Evolutionary conservation across 768 basidiomycete genomes (phyloP).

Genomic region (Calocybe cyanea): DNA sequence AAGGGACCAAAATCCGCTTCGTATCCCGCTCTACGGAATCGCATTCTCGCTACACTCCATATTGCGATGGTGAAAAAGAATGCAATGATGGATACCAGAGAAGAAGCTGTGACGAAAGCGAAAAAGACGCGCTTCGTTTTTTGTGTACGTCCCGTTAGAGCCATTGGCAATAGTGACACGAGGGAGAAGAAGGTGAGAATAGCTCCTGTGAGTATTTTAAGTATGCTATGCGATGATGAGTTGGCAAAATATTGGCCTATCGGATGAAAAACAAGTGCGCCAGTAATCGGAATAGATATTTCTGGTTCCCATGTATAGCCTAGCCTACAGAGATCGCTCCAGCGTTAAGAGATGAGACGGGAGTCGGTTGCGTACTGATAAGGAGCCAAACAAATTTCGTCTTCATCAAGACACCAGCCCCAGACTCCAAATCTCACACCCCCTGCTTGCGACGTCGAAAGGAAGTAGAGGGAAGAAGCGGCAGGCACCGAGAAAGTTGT

Average conservation of each 20-base stretch:
- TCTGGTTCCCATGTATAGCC: slow-evolving; percentile 37
- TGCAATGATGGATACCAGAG: slow-evolving; percentile 25
- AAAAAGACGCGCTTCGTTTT: slow-evolving; percentile 25
- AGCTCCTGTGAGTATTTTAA: slow-evolving; percentile 19
- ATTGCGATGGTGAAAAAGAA: slow-evolving; percentile 37
- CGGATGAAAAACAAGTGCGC: slow-evolving; percentile 32
- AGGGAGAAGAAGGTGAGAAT: slow-evolving; percentile 27
- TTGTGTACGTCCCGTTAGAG: slow-evolving; percentile 13
- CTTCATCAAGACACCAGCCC: slow-evolving; percentile 38
- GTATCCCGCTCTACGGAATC: slow-evolving; percentile 30
- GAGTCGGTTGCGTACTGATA: slow-evolving; percentile 21
- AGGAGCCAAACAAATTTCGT: slow-evolving; percentile 24
- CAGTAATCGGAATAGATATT: slow-evolving; percentile 29
- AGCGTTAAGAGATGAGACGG: background rate
- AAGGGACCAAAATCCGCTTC: slow-evolving; percentile 31
- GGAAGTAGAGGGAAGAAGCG: slow-evolving; percentile 28
- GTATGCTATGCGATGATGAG: background rate
- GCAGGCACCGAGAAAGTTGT: slow-evolving; percentile 33
- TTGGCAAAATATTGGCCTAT: slow-evolving; percentile 21
- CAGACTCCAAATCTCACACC: slow-evolving; percentile 39
- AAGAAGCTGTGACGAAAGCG: slow-evolving; percentile 24
- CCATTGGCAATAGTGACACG: slow-evolving; percentile 25
- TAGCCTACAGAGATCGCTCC: slow-evolving; percentile 18
- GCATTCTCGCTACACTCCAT: slow-evolving; percentile 27
- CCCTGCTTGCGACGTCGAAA: slow-evolving; percentile 32